Evolutionary conservation across 495 filamentous ascomycete species (phyloP).

Genomic region (Jackrogersella multiformis): DNA sequence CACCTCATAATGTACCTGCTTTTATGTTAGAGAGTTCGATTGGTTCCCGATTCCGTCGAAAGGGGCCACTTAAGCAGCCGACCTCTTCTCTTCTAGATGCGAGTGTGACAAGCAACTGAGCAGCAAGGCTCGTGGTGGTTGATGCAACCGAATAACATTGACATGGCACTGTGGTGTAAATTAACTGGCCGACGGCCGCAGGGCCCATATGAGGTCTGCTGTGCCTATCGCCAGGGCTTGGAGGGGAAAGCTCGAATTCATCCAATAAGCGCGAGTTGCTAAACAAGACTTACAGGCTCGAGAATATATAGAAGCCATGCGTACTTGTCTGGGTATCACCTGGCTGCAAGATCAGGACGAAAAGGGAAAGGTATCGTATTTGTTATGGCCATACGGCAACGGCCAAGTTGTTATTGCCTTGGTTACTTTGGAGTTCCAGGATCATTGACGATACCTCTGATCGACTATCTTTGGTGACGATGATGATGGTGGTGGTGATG

Average conservation of each 20-base stretch:
- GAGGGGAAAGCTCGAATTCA: conserved; percentile 20
- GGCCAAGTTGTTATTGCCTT: conserved; percentile 33
- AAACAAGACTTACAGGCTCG: conserved; percentile 26
- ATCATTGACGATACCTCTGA: conserved; percentile 21
- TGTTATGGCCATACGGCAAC: conserved; percentile 34
- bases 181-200: conserved; percentile 32
- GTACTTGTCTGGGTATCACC: conserved; percentile 32
- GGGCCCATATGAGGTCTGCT: conserved; percentile 27
- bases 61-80: conserved; percentile 30
- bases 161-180: conserved; percentile 32
- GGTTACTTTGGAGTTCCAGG: neutral
- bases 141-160: conserved; percentile 32
- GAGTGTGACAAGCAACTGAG: conserved; percentile 41
- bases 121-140: too few species aligned
- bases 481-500: too few species aligned
- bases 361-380: conserved; percentile 38
- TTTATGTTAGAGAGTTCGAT: conserved; percentile 27
- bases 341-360: conserved; percentile 36
- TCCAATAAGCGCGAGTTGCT: conserved; percentile 34
- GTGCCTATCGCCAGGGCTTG: conserved; percentile 34
- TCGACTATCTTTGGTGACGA: conserved; percentile 7
- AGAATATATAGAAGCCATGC: conserved; percentile 17
- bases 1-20: conserved; percentile 38
- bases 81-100: conserved; percentile 23
- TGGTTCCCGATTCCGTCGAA: conserved; percentile 35